Conservation (phyloP, 495 filamentous ascomycete genomes). For the Apodospora peruviana region DNA sequence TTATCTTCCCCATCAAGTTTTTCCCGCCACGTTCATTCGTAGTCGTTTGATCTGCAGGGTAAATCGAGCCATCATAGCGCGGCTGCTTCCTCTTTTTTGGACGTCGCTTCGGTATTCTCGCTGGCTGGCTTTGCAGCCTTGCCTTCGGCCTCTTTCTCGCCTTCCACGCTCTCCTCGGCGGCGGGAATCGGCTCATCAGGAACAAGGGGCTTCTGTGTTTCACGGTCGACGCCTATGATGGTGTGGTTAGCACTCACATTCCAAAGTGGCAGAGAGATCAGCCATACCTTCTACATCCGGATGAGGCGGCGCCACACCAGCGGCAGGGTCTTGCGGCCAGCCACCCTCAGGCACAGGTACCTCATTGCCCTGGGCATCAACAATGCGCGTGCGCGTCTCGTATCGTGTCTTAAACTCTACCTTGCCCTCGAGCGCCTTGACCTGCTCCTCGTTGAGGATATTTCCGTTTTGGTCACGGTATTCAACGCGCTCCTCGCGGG, state of each 20-base stretch:
- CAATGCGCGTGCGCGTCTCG: slow-evolving; percentile 79
- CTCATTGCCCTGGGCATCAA: slow-evolving; percentile 74
- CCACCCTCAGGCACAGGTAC: slow-evolving; percentile 39
- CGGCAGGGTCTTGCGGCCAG: slow-evolving; percentile 12
- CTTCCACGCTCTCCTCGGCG: slow-evolving; percentile 58
- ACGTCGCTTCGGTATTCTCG: slow-evolving; percentile 64
- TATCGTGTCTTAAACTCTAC: slow-evolving; percentile 92
- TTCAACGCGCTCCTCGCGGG: slow-evolving; percentile 78
- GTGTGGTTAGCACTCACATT: background rate
- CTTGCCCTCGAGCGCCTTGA: slow-evolving; percentile 79
- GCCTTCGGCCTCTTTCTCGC: slow-evolving; percentile 51
- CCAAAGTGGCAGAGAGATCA: too few species aligned
- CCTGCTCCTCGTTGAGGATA: slow-evolving; percentile 74
- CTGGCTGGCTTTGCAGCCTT: slow-evolving; percentile 67
- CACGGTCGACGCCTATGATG: slow-evolving; percentile 17
- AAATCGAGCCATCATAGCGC: too few species aligned
- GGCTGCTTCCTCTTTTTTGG: slow-evolving; percentile 7
- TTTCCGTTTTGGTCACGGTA: slow-evolving; percentile 95
- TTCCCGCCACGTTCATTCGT: too few species aligned
- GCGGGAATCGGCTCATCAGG: slow-evolving; percentile 38
- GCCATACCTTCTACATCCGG: slow-evolving; percentile 66
- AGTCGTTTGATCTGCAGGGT: too few species aligned
- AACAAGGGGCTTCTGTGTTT: slow-evolving; percentile 23
- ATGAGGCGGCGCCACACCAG: slow-evolving; percentile 66
- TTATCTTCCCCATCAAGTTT: too few species aligned